A percentile compares a stretch with the other conserved stretches of the same genome.
Conservation (phyloP, 768 basidiomycete species). For the Lactarius indigo region DNA sequence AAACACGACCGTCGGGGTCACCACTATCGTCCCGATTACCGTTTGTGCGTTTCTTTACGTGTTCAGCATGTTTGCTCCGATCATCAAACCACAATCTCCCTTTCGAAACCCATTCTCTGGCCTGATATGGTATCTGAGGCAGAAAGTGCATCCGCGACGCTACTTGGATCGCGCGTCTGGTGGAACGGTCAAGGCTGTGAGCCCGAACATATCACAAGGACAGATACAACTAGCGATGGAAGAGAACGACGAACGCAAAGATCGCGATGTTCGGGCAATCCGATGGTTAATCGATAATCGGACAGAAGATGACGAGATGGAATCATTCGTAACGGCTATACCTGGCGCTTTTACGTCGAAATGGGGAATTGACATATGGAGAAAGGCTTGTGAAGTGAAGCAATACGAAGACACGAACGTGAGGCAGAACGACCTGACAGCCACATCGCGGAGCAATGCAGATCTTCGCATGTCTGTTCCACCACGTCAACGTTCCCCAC, state of each 20-base stretch:
- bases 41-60: slow-evolving; percentile 16
- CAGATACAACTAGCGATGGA: slow-evolving; percentile 8
- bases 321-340: background rate
- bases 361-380: background rate
- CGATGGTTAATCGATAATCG: too few relatives aligned
- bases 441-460: background rate
- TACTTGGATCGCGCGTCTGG: background rate
- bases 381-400: background rate
- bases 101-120: slow-evolving; percentile 11
- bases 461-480: background rate
- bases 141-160: background rate
- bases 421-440: background rate
- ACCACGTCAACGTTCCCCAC: background rate
- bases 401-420: background rate
- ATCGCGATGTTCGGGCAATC: too few relatives aligned
- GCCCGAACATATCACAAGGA: background rate
- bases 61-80: slow-evolving; percentile 10
- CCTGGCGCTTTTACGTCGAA: background rate
- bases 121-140: slow-evolving; percentile 11
- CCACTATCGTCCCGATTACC: slow-evolving; percentile 8
- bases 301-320: slow-evolving; percentile 6
- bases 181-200: background rate
- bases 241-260: too few relatives aligned
- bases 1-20: slow-evolving; percentile 13
- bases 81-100: slow-evolving; percentile 10